Base-by-base conservation (phyloP, 1,139 yeast genomes). In the Lodderomyces theae region DNA sequence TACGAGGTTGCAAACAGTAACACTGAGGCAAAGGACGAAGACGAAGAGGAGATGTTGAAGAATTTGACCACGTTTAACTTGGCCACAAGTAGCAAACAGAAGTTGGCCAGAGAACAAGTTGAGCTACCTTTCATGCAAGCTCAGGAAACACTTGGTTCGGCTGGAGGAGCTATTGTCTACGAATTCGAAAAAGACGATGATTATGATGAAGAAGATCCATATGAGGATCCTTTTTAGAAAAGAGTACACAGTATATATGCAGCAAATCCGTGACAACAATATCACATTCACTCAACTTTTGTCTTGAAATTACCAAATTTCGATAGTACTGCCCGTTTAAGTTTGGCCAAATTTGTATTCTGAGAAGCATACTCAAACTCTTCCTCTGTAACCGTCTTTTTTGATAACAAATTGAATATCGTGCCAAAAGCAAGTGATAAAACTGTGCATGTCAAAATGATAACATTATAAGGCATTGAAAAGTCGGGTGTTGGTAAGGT, bases 381-480 rank as follows among this genome's bases (percentile, higher is more conserved):
- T 42, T 80, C 86, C 50, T 86, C 88, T 0, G 95, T 80, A 1
- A 89, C 82, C 6, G 86, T 78, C 52, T 80, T 75, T 55, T 90
- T 86, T 16, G 84, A 80, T 34, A 92, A 59, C 43, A 90, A 67
- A 54, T 92, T 90, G 66, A 82, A 89, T 7, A 90, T 57, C 0
- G 94, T 79, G 3, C 98, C 98, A 65, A 90, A 92, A 0, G 92
- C 82, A 46, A 92, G 66, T 0, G 98, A 90, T 86, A 92, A 85
- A 9, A 89, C 85, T 0, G 98, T 94, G 18, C 96, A 87, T 0
- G 97, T 87, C 48, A 94, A 71, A 37, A 94, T 94, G 45, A 94
- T 92, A 37, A 94, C 99, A 56, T 94, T 94, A 60, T 94, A 94
- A 1, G 98, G 98, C 99, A 94, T 94, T 45, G 96, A 86, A 62